Evolutionary conservation across 1,284 basidiomycete genomes (phyloP).

Genomic region (Earliella scabrosa): DNA sequence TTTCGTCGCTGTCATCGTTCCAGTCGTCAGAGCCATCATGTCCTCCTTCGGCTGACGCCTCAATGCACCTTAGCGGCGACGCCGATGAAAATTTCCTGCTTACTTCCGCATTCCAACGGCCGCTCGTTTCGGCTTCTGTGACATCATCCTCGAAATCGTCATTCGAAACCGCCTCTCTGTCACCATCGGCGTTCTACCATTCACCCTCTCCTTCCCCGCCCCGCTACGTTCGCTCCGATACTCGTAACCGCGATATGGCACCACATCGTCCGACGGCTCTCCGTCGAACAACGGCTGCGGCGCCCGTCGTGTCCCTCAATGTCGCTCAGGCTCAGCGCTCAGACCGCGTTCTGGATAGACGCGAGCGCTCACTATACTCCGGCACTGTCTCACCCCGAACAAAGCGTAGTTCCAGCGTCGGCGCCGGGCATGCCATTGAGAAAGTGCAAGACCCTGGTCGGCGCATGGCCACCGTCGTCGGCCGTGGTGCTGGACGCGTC

Average conservation of each 20-base stretch:
- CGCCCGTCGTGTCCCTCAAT: conserved; percentile 25
- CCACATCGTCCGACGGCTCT: neutral
- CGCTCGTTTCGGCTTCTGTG: conserved; percentile 4
- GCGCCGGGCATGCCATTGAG: conserved; percentile 4
- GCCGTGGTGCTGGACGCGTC: conserved; percentile 18
- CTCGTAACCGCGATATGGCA: neutral
- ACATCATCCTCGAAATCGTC: neutral
- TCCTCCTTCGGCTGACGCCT: neutral
- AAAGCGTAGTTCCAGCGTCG: conserved; percentile 20
- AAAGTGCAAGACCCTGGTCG: conserved; percentile 7
- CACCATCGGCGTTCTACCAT: conserved; percentile 1
- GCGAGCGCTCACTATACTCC: conserved; percentile 17
- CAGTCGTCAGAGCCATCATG: conserved; percentile 1
- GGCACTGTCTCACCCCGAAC: neutral
- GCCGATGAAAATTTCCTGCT: neutral
- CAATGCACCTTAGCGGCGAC: neutral
- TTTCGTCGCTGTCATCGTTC: conserved; percentile 2
- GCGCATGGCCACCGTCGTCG: conserved; percentile 22
- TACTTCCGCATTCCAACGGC: conserved; percentile 5
- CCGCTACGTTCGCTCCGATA: neutral
- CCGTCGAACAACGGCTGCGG: conserved; percentile 15
- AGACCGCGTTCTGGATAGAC: neutral
- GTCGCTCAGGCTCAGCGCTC: conserved; percentile 22
- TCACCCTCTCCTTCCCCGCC: conserved; percentile 9
- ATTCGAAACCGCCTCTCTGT: neutral